Evolutionary conservation across 208 protist genomes (phyloP).

Genomic region (Tritrichomonas foetus): DNA sequence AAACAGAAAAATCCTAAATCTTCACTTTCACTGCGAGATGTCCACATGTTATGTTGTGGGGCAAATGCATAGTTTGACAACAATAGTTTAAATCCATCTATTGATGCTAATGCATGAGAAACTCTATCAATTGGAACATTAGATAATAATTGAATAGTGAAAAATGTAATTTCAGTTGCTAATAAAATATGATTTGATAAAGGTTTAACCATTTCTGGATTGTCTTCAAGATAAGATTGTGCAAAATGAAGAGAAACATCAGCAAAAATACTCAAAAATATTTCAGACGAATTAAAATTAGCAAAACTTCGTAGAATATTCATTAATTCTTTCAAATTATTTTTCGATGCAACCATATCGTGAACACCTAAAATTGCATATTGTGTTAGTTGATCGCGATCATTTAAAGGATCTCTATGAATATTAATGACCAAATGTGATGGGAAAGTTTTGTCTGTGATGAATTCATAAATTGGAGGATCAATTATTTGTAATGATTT

Average conservation of each 20-base stretch:
- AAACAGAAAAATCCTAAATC: not conserved
- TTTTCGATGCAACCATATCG: not conserved
- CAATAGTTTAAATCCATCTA: not conserved
- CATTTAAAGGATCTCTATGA: not conserved
- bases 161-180: not conserved
- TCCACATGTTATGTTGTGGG: not conserved
- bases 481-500: not conserved
- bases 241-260: not conserved
- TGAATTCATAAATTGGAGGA: not conserved
- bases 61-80: not conserved
- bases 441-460: not conserved
- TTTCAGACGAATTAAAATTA: not conserved
- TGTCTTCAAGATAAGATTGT: not conserved
- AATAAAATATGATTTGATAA: not conserved
- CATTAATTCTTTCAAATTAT: not conserved
- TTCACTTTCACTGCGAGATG: not conserved
- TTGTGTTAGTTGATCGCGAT: not conserved
- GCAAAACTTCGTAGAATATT: not conserved
- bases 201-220: not conserved
- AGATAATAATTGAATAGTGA: not conserved
- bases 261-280: not conserved
- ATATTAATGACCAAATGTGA: not conserved
- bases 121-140: not conserved
- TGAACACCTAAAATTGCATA: not conserved
- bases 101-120: not conserved